Base-by-base conservation (phyloP, 805 yeast species). In the Lipomyces anomalus region DNA sequence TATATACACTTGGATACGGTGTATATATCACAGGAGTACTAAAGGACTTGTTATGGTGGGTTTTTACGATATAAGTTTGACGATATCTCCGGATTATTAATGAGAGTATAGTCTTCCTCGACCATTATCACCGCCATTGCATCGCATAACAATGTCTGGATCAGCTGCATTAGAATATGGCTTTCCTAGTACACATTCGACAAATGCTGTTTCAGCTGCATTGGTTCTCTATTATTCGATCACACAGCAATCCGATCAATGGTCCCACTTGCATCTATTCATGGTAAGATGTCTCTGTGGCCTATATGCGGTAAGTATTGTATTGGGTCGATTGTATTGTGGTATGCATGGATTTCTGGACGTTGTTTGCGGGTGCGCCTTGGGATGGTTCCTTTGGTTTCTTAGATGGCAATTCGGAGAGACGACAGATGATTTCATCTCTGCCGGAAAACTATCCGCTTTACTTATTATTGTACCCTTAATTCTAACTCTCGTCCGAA, bases 281-380 rank as follows among this genome's bases (percentile, higher is more conserved):
- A 11, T 36, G 23, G 23, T 53, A 22, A 18, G 28, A 18, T 29
- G 42, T 11, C 38, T 48, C 20, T 55, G 52, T 43, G 16, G 39
- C 20, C 44, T 75, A 20, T 88, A 88, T 61, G 79, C 78, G 58
- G 48, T 71, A 30, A 77, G 88, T 5, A 68, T 92, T 48, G 74
- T 84, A 1, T 61, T 78, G 49, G 98, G 98, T 16, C 71, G 98
- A 45, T 59, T 90, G 6, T 90, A 92, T 67, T 88, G 95, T 63
- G 98, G 98, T 2, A 90, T 90, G 98, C 98, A 92, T 66, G 97
- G 98, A 2, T 75, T 84, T 48, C 65, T 84, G 20, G 98, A 92
- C 61, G 71, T 92, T 2, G 41, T 67, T 0, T 61, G 75, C 17
- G 98, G 98, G 4, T 66, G 76, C 0, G 0, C 74, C 0, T 66